Evolutionary conservation across 805 yeast species (phyloP), one percentile per base, ranked within the genome.

Genomic region (Brettanomyces anomalus): DNA sequence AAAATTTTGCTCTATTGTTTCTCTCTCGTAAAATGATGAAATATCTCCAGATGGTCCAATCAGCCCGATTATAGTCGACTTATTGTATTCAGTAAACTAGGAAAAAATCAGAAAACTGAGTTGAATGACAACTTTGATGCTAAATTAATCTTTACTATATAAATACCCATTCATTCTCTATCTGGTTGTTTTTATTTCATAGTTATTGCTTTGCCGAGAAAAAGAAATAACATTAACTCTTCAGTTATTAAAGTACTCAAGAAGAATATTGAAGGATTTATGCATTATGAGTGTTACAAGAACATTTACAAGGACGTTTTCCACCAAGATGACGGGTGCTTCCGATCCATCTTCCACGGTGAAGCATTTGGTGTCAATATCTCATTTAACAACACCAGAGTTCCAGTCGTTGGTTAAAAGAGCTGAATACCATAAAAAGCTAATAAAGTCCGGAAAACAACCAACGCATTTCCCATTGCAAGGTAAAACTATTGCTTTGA

Each of bases 311-410:
- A 57, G 62, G 50, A 36, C 49, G 1, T 60, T 58, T 26, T 50
- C 63, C 4, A 47, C 61, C 11, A 24, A 19, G 8, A 53, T 50
- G 54, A 43, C 58, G 7, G 40, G 43, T 14, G 30, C 53, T 8
- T 14, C 38, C 33, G 37, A 20, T 17, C 33, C 37, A 14, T 7
- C 36, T 14, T 34, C 42, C 11, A 34, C 46, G 18, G 65, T 73
- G 20, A 77, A 94, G 61, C 97, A 90, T 61, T 70, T 93, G 57
- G 73, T 85, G 18, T 83, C 86, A 21, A 93, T 88, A 53, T 76
- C 84, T 19, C 95, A 88, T 55, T 71, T 93, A 44, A 60, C 85
- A 6, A 74, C 81, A 42, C 64, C 71, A 18, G 98, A 93, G 62
- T 79, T 93, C 47, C 60, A 70, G 28, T 66, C 76, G 6, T 71